phyloP scores from a whole-genome alignment of 805 yeast genomes.

The Candida tallmaniae region DNA sequence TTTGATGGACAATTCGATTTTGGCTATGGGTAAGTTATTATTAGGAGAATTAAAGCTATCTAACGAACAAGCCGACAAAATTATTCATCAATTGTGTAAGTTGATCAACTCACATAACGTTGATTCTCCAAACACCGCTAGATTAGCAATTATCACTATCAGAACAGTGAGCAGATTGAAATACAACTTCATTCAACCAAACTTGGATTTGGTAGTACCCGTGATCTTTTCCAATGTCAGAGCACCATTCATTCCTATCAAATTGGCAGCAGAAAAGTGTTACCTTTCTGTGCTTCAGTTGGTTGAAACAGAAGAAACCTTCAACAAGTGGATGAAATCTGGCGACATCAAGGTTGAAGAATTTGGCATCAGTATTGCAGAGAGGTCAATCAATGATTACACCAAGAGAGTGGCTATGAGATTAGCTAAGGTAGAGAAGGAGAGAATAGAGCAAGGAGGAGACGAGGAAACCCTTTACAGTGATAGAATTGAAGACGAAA shows the following conservation, averaged over 20 bases:
- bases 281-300: constrained; percentile 67
- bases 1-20: constrained; percentile 68
- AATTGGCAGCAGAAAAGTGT: constrained; percentile 91
- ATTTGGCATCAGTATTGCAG: constrained; percentile 42
- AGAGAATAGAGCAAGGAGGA: constrained; percentile 85
- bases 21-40: constrained; percentile 79
- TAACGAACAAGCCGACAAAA: constrained; percentile 33
- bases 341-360: constrained; percentile 32
- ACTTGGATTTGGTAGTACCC: constrained; percentile 57
- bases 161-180: constrained; percentile 71
- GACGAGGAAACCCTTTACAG: constrained; percentile 80
- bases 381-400: constrained; percentile 82
- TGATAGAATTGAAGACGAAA: constrained; percentile 82
- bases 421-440: constrained; percentile 82
- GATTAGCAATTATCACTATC: constrained; percentile 70
- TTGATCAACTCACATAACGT: constrained; percentile 50
- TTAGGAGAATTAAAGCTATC: constrained; percentile 41
- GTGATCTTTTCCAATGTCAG: constrained; percentile 78
- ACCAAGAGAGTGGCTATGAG: constrained; percentile 86
- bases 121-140: constrained; percentile 68
- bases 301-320: constrained; percentile 59
- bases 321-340: constrained; percentile 61
- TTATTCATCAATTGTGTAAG: constrained; percentile 50
- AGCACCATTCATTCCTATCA: constrained; percentile 85
- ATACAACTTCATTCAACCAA: constrained; percentile 46